Percentiles rank a stretch among this genome's conserved stretches.
Evolutionary conservation across 768 basidiomycete species (phyloP).

Genomic region (Ramaria rubella): DNA sequence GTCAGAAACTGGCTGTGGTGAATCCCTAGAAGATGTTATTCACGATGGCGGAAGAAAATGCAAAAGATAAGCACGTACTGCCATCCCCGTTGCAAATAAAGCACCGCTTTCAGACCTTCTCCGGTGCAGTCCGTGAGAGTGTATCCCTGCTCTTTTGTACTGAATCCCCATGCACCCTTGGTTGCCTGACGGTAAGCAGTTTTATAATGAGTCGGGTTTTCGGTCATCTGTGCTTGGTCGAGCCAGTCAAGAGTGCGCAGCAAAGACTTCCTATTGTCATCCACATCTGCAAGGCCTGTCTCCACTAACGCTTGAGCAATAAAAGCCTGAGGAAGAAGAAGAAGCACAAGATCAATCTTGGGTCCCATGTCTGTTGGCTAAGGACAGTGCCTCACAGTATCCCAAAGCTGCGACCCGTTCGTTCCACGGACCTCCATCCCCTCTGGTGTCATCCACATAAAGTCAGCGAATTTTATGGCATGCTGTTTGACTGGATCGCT

Average conservation of each 20-base stretch:
- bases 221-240: slow-evolving; percentile 62
- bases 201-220: slow-evolving; percentile 59
- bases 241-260: slow-evolving; percentile 66
- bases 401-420: slow-evolving; percentile 94
- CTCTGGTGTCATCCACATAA: slow-evolving; percentile 86
- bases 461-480: slow-evolving; percentile 70
- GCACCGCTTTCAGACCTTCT: slow-evolving; percentile 86
- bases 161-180: slow-evolving; percentile 78
- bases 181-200: slow-evolving; percentile 47
- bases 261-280: slow-evolving; percentile 60
- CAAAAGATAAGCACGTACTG: slow-evolving; percentile 61
- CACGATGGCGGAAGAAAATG: slow-evolving; percentile 6
- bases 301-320: slow-evolving; percentile 90
- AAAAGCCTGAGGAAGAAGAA: slow-evolving; percentile 61
- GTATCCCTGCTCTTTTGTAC: slow-evolving; percentile 90
- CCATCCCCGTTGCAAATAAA: slow-evolving; percentile 91
- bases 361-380: too few species aligned
- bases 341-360: too few species aligned
- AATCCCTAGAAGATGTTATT: slow-evolving; percentile 42
- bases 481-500: slow-evolving; percentile 77
- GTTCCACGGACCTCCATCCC: slow-evolving; percentile 97
- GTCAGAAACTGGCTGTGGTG: slow-evolving; percentile 69
- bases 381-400: slow-evolving; percentile 34
- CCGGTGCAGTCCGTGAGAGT: slow-evolving; percentile 94
- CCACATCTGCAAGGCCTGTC: slow-evolving; percentile 68